Evolutionary conservation across 805 yeast species (phyloP).

Genomic region (Lipomyces mesembrius): DNA sequence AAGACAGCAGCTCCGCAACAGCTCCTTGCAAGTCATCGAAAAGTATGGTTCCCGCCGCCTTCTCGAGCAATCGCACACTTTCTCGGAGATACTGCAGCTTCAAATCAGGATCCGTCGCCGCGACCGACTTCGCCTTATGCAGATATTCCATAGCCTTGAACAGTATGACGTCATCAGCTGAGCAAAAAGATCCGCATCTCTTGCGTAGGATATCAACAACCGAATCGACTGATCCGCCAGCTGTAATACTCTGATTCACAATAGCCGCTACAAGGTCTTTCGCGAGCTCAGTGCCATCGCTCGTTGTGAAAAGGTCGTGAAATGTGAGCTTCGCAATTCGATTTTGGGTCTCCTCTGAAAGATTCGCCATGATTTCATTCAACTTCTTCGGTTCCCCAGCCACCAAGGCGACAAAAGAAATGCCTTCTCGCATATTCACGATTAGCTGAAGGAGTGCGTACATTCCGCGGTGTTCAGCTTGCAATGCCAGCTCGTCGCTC

Average conservation of each 20-base stretch:
- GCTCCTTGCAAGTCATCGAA: conserved; percentile 83
- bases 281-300: conserved; percentile 63
- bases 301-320: conserved; percentile 77
- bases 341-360: conserved; percentile 68
- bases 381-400: conserved; percentile 59
- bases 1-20: conserved; percentile 71
- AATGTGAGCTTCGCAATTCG: conserved; percentile 70
- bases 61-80: conserved; percentile 76
- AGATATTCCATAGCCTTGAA: conserved; percentile 93
- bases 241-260: conserved; percentile 82
- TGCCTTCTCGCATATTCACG: conserved; percentile 81
- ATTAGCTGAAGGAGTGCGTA: conserved; percentile 75
- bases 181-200: conserved; percentile 92
- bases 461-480: conserved; percentile 91
- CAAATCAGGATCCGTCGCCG: conserved; percentile 68
- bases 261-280: conserved; percentile 88
- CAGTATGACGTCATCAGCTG: conserved; percentile 88
- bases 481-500: conserved; percentile 48
- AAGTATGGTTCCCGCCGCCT: conserved; percentile 76
- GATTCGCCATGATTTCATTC: conserved; percentile 63
- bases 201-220: conserved; percentile 88
- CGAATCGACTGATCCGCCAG: conserved; percentile 91
- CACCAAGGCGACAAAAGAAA: conserved; percentile 81
- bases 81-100: conserved; percentile 66
- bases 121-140: conserved; percentile 80